Base-by-base conservation (phyloP, 129 eudicot genomes). In the Tanacetum coccineum region DNA sequence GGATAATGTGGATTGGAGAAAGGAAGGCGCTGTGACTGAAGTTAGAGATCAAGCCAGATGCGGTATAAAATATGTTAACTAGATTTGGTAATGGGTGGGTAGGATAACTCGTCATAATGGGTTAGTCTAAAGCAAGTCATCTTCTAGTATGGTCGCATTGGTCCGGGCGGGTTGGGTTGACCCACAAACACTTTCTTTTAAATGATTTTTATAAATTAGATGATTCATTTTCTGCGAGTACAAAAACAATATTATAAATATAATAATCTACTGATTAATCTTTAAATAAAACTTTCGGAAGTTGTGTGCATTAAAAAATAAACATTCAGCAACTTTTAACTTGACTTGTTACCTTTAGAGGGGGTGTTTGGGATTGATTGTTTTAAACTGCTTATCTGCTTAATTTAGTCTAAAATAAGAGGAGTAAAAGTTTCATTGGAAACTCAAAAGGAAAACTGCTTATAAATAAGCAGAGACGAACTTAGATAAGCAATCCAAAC, bases 41-140 rank as follows among this genome's bases (percentile, higher is more conserved):
- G 53, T 87, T 75, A 84, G 74, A 72, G 76, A 84, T 82, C 95
- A 84, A 67, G 91, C 84, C 63, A 10, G 4, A 22, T 84, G 86
- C 46, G 88, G 91, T 84, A 82, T 28, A 47, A 22, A 8, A 58
- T 13, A 26, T 15, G 66, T 36, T 36, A 36, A 8, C 3, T 61
- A 61, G 14, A 61, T 61, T 20, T n/a, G 65, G 49, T 47, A 30
- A 36, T 17, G 59, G 59, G 28, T 9, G 59, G 30, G 59, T 3
- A 3, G 11, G 65, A 22, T 54, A 18, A 53, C 2, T 28, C 13
- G 59, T 54, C 59, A 19, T 19, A 11, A 54, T 3, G 48, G 48
- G 10, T 2, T 32, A 19, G 21, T 17, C 10, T n/a, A 17, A 6
- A 13, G 3, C 22, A 18, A 10, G 11, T 26, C 46, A 26, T 26